phyloP scores from a whole-genome alignment of 306 rosid species.

The Luffa acutangula region DNA sequence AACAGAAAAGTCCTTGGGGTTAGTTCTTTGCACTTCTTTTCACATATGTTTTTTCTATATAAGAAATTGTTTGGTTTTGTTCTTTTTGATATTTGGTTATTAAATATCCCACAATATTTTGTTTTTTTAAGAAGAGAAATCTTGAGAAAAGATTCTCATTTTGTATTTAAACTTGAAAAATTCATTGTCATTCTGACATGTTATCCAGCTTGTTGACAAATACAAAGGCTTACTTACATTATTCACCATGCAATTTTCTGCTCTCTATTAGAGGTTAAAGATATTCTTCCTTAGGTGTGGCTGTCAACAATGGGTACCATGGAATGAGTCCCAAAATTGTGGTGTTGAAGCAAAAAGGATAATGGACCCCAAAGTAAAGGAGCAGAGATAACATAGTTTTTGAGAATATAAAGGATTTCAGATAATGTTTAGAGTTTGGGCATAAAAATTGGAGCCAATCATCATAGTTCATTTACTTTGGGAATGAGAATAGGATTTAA shows the following conservation, averaged over 20 bases:
- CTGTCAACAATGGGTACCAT: not conserved
- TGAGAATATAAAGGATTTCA: not conserved
- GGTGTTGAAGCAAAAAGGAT: constrained; percentile 5
- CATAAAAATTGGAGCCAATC: not conserved
- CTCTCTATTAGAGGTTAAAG: constrained; percentile 1
- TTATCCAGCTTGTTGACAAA: constrained; percentile 1
- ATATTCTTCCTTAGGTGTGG: not conserved
- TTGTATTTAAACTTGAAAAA: not conserved
- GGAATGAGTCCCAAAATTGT: not conserved
- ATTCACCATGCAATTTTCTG: constrained; percentile 4
- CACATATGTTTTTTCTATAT: not conserved
- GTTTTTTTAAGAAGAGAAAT: not conserved
- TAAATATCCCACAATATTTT: not conserved
- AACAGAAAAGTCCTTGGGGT: not conserved
- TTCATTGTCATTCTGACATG: constrained; percentile 6
- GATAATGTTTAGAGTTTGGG: not conserved
- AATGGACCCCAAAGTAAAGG: not conserved
- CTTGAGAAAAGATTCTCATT: not conserved
- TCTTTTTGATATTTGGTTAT: not conserved
- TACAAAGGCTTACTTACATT: not conserved
- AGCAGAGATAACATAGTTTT: constrained; percentile 2
- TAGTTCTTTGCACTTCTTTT: not conserved
- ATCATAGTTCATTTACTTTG: not conserved
- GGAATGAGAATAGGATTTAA: not conserved
- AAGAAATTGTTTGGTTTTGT: not conserved